Conservation (phyloP, 202 grass and related monocot genomes). For the Zoysia matrella region DNA sequence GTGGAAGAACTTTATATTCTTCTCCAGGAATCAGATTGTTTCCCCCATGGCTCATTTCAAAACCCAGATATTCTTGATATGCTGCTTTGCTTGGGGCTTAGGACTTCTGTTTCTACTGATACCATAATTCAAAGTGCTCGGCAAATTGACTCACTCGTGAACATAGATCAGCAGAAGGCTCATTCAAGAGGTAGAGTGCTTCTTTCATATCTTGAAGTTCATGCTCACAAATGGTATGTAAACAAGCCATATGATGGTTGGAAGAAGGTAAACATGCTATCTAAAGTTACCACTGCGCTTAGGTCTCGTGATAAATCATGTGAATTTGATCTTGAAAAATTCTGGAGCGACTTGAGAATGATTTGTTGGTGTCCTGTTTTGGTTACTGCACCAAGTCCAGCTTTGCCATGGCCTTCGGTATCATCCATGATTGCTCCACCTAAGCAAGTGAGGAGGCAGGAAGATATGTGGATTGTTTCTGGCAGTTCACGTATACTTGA, state of each 20-base stretch:
- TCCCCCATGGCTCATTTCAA: constrained; percentile 75
- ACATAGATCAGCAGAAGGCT: constrained; percentile 89
- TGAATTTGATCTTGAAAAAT: constrained; percentile 80
- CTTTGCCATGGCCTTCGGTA: constrained; percentile 87
- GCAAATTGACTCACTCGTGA: constrained; percentile 83
- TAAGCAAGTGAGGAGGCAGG: constrained; percentile 89
- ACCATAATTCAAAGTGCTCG: constrained; percentile 85
- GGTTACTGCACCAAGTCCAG: constrained; percentile 70
- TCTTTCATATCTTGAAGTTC: constrained; percentile 93
- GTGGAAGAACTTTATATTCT: constrained; percentile 90
- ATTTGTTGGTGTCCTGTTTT: constrained; percentile 99
- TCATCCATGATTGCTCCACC: constrained; percentile 90
- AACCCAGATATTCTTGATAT: constrained; percentile 91
- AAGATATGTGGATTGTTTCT: constrained; percentile 97
- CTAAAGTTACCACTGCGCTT: constrained; percentile 71
- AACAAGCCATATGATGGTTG: constrained; percentile 62
- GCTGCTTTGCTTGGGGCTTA: constrained; percentile 83
- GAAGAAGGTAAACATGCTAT: constrained; percentile 84
- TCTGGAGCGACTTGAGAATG: constrained; percentile 93
- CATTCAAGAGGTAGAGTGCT: constrained; percentile 86
- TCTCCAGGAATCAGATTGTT: constrained; percentile 92
- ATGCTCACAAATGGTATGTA: constrained; percentile 84
- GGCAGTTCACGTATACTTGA: constrained; percentile 94
- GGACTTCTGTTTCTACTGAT: constrained; percentile 74
- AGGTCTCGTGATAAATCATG: constrained; percentile 67